Evolutionary conservation across 2,329 filamentous ascomycete genomes (phyloP), one percentile per base, ranked within the genome.

Genomic region (Microdochium paspali): DNA sequence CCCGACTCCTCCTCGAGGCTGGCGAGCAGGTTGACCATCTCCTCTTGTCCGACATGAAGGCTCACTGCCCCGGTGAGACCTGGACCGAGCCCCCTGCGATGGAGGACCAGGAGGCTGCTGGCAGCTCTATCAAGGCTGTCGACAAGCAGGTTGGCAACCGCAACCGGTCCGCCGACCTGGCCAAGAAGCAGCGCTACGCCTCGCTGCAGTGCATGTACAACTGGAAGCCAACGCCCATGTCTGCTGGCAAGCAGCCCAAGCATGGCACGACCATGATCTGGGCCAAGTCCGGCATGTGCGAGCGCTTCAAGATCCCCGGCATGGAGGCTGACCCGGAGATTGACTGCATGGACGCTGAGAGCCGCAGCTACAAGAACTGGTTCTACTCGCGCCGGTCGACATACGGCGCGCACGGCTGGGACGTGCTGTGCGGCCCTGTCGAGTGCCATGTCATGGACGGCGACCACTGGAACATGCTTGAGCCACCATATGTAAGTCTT

Each of bases 21-120:
- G 52, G 55, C 15, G 49, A 54, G 9, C 43, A 46, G 10, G 49
- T 61, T 12, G 44, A 53, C 24, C 48, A 50, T 24, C 53, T 61
- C 1, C 32, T 61, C 21, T 43, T 58, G 6, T 45, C 57, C 4
- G 55, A 60, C 32, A 53, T 54, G 49, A 54, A 51, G 24, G 50
- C 49, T 24, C 49, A 50, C 30, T 12, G 44, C n/a, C 49, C 49
- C 9, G 50, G 49, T 2, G 47, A 49, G 45, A 48, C 45, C n/a
- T 50, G 49, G 47, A 42, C 42, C 1, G 45, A 26, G 15, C 39
- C 43, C 45, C 50, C 51, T 4, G 40, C n/a, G 13, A 44, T 49
- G 24, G 44, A 50, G 13, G 49, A 54, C 43, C 28, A 51, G 32
- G 26, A 43, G 24, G 50, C 7, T 20, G 24, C 23, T 21, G n/a